phyloP scores from a whole-genome alignment of 169 alveolate species.

The Babesia bovis region DNA sequence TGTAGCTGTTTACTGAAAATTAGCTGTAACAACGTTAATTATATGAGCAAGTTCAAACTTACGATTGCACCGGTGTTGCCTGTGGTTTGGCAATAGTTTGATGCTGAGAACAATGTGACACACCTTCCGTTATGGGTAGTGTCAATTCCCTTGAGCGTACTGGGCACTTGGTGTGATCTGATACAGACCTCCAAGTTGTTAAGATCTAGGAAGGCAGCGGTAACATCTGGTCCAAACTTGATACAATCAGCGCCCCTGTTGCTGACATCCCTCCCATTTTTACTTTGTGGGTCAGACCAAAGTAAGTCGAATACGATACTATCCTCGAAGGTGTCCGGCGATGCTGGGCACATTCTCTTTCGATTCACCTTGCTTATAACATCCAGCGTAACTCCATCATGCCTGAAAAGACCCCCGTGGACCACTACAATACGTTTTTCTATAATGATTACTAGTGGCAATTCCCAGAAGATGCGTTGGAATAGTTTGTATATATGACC shows the following conservation, averaged over 20 bases:
- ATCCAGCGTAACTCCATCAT: constrained; percentile 81
- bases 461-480: constrained; percentile 82
- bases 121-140: constrained; percentile 86
- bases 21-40: constrained; percentile 25
- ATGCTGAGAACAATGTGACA: constrained; percentile 88
- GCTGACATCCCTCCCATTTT: constrained; percentile 81
- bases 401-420: constrained; percentile 89
- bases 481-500: constrained; percentile 84
- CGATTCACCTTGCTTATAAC: constrained; percentile 82
- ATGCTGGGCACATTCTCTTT: constrained; percentile 84
- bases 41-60: neutral
- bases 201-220: constrained; percentile 80
- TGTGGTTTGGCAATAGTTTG: constrained; percentile 88
- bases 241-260: constrained; percentile 88
- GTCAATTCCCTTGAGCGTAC: constrained; percentile 85
- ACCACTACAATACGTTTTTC: constrained; percentile 84
- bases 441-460: constrained; percentile 83
- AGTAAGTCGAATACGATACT: constrained; percentile 87
- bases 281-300: constrained; percentile 90
- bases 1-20: constrained; percentile 78
- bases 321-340: constrained; percentile 82
- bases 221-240: constrained; percentile 90
- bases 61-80: constrained; percentile 86
- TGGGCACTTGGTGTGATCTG: constrained; percentile 90
- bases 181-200: constrained; percentile 86